Evolutionary conservation across 1,284 basidiomycete species (phyloP).

Genomic region (Serendipita sp.): DNA sequence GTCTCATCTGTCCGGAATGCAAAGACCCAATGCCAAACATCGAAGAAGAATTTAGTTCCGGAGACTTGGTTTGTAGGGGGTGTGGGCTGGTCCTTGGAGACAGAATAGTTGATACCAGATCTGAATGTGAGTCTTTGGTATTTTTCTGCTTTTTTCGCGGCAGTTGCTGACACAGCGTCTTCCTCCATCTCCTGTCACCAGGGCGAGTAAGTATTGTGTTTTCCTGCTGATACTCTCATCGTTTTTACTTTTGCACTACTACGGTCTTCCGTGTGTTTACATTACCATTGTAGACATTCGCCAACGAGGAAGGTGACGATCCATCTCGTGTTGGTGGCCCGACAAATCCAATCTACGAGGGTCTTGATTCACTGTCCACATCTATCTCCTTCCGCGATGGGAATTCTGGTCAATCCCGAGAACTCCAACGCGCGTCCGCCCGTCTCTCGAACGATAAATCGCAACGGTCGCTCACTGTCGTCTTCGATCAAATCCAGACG

Average conservation of each 20-base stretch:
- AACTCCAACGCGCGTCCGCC: slow-evolving; percentile 81
- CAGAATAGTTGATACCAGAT: slow-evolving; percentile 91
- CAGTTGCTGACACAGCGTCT: slow-evolving; percentile 11
- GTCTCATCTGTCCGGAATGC: slow-evolving; percentile 90
- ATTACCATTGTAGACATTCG: slow-evolving; percentile 66
- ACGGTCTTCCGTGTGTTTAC: slow-evolving; percentile 14
- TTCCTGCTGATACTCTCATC: slow-evolving; percentile 8
- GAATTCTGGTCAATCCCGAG: slow-evolving; percentile 80
- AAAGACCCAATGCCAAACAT: slow-evolving; percentile 85
- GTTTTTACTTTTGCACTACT: not conserved
- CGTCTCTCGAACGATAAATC: slow-evolving; percentile 58
- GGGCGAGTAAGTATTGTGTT: slow-evolving; percentile 14
- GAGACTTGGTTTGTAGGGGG: slow-evolving; percentile 92
- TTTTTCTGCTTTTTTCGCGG: slow-evolving; percentile 13
- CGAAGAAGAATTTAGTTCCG: slow-evolving; percentile 92
- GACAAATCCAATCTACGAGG: slow-evolving; percentile 84
- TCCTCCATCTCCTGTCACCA: not conserved
- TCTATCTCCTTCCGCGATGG: slow-evolving; percentile 91
- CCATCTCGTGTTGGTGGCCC: slow-evolving; percentile 99
- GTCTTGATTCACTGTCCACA: slow-evolving; percentile 86
- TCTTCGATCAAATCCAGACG: slow-evolving; percentile 81
- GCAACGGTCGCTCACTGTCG: slow-evolving; percentile 73
- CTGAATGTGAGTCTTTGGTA: slow-evolving; percentile 83
- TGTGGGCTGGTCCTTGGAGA: slow-evolving; percentile 95
- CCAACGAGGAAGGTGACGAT: slow-evolving; percentile 97